phyloP scores from a whole-genome alignment of 1,284 basidiomycete genomes.

The Fomitopsis schrenkii region DNA sequence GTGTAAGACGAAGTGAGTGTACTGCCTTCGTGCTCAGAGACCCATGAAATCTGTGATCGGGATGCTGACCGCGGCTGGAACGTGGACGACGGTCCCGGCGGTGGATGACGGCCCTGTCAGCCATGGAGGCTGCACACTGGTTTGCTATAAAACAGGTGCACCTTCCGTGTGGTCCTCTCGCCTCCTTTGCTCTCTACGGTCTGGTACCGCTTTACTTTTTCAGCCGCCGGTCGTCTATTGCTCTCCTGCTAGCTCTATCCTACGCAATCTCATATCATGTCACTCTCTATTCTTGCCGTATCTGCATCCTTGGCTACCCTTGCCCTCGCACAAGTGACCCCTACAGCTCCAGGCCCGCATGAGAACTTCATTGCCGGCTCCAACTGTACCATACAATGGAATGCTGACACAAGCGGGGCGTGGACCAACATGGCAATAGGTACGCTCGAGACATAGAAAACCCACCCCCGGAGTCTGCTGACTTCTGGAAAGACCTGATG shows the following conservation, averaged over 20 bases:
- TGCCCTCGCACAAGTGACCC: slow-evolving; percentile 26
- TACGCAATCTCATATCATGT: slow-evolving; percentile 5
- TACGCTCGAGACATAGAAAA: slow-evolving; percentile 13
- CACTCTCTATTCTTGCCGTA: slow-evolving; percentile 6
- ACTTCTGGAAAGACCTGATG: slow-evolving; percentile 30
- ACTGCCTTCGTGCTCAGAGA: no score
- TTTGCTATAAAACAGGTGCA: background rate
- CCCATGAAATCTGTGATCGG: background rate
- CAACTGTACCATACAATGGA: slow-evolving; percentile 29
- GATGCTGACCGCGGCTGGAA: background rate
- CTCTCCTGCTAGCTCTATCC: background rate
- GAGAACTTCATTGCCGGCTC: slow-evolving; percentile 31
- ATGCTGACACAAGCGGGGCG: slow-evolving; percentile 22
- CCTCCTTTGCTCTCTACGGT: slow-evolving; percentile 1
- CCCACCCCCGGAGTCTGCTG: background rate
- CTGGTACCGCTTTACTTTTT: slow-evolving; percentile 7
- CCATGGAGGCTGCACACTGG: background rate
- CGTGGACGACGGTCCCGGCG: no score
- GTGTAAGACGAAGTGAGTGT: no score
- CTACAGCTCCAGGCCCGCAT: slow-evolving; percentile 35
- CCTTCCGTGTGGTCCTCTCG: no score
- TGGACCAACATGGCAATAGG: slow-evolving; percentile 38
- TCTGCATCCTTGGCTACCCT: slow-evolving; percentile 8
- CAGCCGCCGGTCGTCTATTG: slow-evolving; percentile 14
- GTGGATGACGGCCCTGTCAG: background rate